A percentile compares a stretch with the other conserved stretches of the same genome.
These are phyloP conservation scores for Solanum chiquidenum DNA, from an alignment of 257 asterid genomes.

Conservation along the genomic window DNA sequence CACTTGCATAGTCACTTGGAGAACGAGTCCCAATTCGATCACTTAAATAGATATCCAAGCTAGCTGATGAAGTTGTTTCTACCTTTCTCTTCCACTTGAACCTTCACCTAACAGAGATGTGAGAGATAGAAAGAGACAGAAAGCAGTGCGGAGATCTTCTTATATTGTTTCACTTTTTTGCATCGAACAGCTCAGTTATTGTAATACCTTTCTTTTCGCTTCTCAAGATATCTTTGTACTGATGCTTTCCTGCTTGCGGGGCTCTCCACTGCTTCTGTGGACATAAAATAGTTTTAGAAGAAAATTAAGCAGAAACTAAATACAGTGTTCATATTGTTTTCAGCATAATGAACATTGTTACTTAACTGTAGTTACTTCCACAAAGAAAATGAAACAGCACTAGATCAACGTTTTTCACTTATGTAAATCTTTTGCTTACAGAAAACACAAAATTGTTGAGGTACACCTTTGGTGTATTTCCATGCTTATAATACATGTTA, in stretches of 20 bases:
- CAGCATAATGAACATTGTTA: neutral
- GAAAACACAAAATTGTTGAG: neutral
- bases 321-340: neutral
- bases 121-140: conserved; percentile 26
- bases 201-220: conserved; percentile 85
- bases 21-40: conserved; percentile 34
- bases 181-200: conserved; percentile 1
- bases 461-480: too few relatives aligned
- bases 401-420: neutral
- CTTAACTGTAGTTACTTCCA: neutral
- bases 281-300: neutral
- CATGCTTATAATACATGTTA: too few relatives aligned
- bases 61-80: conserved; percentile 40
- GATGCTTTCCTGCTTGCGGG: conserved; percentile 74
- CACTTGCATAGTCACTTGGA: conserved; percentile 22
- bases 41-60: conserved; percentile 40
- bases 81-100: conserved; percentile 85
- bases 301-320: neutral
- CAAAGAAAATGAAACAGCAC: neutral
- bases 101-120: conserved; percentile 81
- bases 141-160: neutral
- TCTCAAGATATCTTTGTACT: conserved; percentile 85
- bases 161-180: neutral
- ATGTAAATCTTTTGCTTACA: neutral
- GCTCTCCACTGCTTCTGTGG: conserved; percentile 38